A percentile compares a stretch with the other conserved stretches of the same genome.
These are phyloP conservation scores for Malassezia obtusa DNA, from an alignment of 1,284 basidiomycete genomes.

Conservation along the genomic window DNA sequence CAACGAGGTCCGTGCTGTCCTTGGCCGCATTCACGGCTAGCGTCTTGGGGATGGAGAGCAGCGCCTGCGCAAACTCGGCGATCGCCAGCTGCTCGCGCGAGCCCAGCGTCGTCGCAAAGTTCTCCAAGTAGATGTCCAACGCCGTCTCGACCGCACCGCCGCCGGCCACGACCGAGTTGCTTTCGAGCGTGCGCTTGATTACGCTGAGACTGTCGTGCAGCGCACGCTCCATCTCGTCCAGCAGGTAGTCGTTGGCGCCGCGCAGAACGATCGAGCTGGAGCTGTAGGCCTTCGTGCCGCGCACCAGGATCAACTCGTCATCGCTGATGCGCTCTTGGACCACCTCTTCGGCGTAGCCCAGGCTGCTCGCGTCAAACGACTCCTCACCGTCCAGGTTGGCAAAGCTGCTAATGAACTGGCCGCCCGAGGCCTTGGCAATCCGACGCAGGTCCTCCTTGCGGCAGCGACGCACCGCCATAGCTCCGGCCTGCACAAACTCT, in stretches of 20 bases:
- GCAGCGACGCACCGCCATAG: conserved; percentile 95
- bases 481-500: conserved; percentile 97
- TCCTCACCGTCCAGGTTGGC: conserved; percentile 97
- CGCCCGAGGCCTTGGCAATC: conserved; percentile 94
- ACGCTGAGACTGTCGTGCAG: conserved; percentile 89
- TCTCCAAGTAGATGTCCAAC: conserved; percentile 93
- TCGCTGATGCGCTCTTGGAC: conserved; percentile 95
- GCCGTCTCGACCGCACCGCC: conserved; percentile 97
- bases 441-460: conserved; percentile 93
- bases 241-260: conserved; percentile 97
- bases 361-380: conserved; percentile 80
- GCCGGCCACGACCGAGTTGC: conserved; percentile 87
- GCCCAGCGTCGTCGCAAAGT: conserved; percentile 89
- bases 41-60: conserved; percentile 86
- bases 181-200: conserved; percentile 95
- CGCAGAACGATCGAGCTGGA: conserved; percentile 86
- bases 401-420: conserved; percentile 79
- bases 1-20: conserved; percentile 93
- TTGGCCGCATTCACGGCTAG: conserved; percentile 97
- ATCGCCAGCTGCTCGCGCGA: conserved; percentile 97
- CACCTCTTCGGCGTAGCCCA: conserved; percentile 90
- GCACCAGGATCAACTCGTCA: conserved; percentile 92
- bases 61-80: conserved; percentile 87
- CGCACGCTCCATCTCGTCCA: conserved; percentile 98
- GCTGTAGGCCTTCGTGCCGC: conserved; percentile 92